Evolutionary conservation across 371 early-diverging fungal species (phyloP).

Genomic region (Amoeboaphelidium protococcarum): DNA sequence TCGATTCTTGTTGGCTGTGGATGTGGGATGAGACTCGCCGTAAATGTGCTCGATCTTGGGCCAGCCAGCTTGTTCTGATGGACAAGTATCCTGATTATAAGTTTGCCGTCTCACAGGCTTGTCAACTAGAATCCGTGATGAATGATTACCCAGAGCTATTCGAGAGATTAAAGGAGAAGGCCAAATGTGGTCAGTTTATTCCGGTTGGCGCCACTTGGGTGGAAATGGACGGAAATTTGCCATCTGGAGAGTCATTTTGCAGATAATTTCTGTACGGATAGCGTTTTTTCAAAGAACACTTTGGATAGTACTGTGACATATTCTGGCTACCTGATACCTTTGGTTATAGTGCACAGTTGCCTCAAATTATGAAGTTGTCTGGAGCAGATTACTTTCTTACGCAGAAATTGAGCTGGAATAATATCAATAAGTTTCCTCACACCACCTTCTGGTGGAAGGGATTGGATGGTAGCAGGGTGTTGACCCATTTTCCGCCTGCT

Average conservation of each 20-base stretch:
- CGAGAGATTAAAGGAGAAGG: slow-evolving; percentile 33
- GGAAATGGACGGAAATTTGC: slow-evolving; percentile 87
- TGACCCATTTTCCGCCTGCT: slow-evolving; percentile 60
- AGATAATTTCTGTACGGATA: slow-evolving; percentile 80
- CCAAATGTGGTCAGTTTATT: slow-evolving; percentile 49
- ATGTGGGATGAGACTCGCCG: slow-evolving; percentile 86
- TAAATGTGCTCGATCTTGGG: slow-evolving; percentile 73
- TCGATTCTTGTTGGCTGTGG: slow-evolving; percentile 40
- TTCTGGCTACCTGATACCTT: slow-evolving; percentile 92
- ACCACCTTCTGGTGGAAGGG: slow-evolving; percentile 53
- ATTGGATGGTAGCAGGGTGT: slow-evolving; percentile 20
- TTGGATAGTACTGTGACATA: slow-evolving; percentile 45
- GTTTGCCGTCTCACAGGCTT: slow-evolving; percentile 79
- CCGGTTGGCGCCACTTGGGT: slow-evolving; percentile 92
- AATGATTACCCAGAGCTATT: slow-evolving; percentile 57
- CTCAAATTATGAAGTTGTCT: slow-evolving; percentile 57
- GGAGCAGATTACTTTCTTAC: slow-evolving; percentile 86
- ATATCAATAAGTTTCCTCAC: slow-evolving; percentile 89
- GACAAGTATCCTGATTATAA: slow-evolving; percentile 57
- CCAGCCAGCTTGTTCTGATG: slow-evolving; percentile 44
- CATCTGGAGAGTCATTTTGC: slow-evolving; percentile 74
- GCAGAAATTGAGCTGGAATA: slow-evolving; percentile 72
- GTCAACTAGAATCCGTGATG: slow-evolving; percentile 79
- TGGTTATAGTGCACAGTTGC: slow-evolving; percentile 44
- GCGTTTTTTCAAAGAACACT: slow-evolving; percentile 51